Conservation (phyloP, 495 filamentous ascomycete species). For the Annulohypoxylon maeteangense region DNA sequence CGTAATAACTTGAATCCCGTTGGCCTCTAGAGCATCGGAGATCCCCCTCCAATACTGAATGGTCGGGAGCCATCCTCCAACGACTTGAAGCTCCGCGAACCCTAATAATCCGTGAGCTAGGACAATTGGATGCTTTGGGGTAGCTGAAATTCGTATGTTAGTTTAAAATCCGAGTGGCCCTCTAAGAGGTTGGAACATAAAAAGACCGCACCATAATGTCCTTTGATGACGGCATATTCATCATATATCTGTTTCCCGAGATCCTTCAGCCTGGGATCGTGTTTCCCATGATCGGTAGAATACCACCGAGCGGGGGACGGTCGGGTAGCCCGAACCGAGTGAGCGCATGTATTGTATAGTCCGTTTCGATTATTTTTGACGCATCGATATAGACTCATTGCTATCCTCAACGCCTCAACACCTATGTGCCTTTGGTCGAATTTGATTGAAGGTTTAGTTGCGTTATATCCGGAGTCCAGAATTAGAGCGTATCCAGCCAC, state of each 20-base stretch:
- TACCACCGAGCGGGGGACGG: slow-evolving; percentile 7
- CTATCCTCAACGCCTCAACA: background rate
- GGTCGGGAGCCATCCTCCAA: slow-evolving; percentile 74
- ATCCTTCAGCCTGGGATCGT: slow-evolving; percentile 69
- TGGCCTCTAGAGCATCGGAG: slow-evolving; percentile 75
- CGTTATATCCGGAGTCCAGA: background rate
- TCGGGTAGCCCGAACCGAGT: background rate
- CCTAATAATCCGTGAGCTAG: slow-evolving; percentile 92
- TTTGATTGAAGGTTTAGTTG: background rate
- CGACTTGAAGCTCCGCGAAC: slow-evolving; percentile 84
- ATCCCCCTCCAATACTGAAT: slow-evolving; percentile 96
- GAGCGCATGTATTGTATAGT: slow-evolving; percentile 1
- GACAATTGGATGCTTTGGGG: slow-evolving; percentile 77
- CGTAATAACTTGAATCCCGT: slow-evolving; percentile 82
- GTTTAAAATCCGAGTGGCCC: slow-evolving; percentile 1
- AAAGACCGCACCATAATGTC: slow-evolving; percentile 70
- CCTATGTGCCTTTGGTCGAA: background rate
- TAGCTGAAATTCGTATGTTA: slow-evolving; percentile 52
- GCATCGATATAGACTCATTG: slow-evolving; percentile 32
- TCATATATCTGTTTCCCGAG: slow-evolving; percentile 77
- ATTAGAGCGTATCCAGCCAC: background rate
- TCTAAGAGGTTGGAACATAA: background rate
- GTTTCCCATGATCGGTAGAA: slow-evolving; percentile 40
- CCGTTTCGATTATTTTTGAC: slow-evolving; percentile 10
- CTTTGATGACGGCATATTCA: slow-evolving; percentile 77